Percentiles rank a stretch among this genome's conserved stretches.
Evolutionary conservation across 2,329 filamentous ascomycete genomes (phyloP).

Genomic region (Thelonectria discophora): DNA sequence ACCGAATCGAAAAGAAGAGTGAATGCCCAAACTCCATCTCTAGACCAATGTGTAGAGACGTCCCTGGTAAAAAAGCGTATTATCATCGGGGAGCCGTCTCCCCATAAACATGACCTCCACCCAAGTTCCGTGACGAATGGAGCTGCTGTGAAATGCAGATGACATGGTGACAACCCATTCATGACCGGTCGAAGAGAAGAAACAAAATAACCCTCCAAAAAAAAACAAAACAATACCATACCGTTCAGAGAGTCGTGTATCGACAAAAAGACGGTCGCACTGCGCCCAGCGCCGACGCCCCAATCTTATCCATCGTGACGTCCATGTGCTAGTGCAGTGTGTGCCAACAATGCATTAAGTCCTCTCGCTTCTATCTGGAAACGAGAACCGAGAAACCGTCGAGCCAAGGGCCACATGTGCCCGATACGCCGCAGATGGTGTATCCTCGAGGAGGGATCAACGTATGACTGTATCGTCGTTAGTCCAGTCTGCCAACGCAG

Average conservation of each 20-base stretch:
- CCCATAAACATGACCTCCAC: conserved; percentile 3
- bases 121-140: conserved; percentile 1
- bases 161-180: conserved; percentile 15
- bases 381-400: conserved; percentile 86
- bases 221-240: conserved; percentile 4
- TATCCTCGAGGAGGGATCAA: conserved; percentile 91
- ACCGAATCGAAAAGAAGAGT: conserved; percentile 9
- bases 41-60: conserved; percentile 19
- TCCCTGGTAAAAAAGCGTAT: conserved; percentile 1
- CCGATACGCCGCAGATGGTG: conserved; percentile 86
- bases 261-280: too few relatives aligned
- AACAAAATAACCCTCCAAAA: background rate
- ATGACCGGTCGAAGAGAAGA: conserved; percentile 23
- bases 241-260: conserved; percentile 6
- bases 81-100: conserved; percentile 4
- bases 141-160: conserved; percentile 23
- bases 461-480: conserved; percentile 69
- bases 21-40: conserved; percentile 33
- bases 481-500: conserved; percentile 15
- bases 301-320: conserved; percentile 18
- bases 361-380: conserved; percentile 43
- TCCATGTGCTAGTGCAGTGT: conserved; percentile 22
- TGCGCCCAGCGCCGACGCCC: too few relatives aligned
- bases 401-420: conserved; percentile 81
- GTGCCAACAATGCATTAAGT: conserved; percentile 20